phyloP scores from a whole-genome alignment of 352 stramenopile genomes.

The Pythium biforme region DNA sequence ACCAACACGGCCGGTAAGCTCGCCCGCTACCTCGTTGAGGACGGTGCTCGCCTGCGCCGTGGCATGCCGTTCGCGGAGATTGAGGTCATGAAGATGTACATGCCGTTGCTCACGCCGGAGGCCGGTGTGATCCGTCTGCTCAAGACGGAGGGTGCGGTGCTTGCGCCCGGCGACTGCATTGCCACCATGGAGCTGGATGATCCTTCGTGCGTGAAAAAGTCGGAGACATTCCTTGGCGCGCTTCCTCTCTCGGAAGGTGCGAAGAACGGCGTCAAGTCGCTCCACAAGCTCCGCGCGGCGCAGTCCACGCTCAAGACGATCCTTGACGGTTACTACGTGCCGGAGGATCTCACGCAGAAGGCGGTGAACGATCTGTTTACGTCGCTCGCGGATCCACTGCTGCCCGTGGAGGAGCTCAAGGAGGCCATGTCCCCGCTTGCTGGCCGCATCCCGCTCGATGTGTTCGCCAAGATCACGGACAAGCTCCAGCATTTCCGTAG shows the following conservation, averaged over 20 bases:
- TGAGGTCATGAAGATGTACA: conserved; percentile 99
- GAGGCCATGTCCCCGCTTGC: conserved; percentile 96
- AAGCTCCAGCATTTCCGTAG: conserved; percentile 76
- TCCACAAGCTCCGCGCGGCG: conserved; percentile 74
- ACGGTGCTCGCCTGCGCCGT: conserved; percentile 89
- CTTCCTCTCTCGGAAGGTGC: conserved; percentile 45
- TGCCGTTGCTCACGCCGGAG: conserved; percentile 98
- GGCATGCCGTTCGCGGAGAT: conserved; percentile 88
- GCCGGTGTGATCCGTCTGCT: conserved; percentile 94
- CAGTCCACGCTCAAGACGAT: conserved; percentile 89
- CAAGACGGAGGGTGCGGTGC: conserved; percentile 95
- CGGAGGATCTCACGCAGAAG: conserved; percentile 76
- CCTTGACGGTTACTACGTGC: conserved; percentile 93
- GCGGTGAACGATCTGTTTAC: conserved; percentile 89
- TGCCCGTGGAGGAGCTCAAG: conserved; percentile 94
- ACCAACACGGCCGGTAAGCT: conserved; percentile 99
- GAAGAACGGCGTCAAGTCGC: conserved; percentile 41
- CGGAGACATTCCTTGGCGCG: conserved; percentile 89
- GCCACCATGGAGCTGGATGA: conserved; percentile 98
- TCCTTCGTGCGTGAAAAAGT: conserved; percentile 95
- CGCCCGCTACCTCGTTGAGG: conserved; percentile 97
- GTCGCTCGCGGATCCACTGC: conserved; percentile 59
- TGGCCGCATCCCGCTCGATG: conserved; percentile 92
- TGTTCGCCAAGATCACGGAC: conserved; percentile 91
- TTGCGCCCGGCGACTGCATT: conserved; percentile 96